Evolutionary conservation across 2,329 filamentous ascomycete genomes (phyloP).

Genomic region (Fusarium sp.): DNA sequence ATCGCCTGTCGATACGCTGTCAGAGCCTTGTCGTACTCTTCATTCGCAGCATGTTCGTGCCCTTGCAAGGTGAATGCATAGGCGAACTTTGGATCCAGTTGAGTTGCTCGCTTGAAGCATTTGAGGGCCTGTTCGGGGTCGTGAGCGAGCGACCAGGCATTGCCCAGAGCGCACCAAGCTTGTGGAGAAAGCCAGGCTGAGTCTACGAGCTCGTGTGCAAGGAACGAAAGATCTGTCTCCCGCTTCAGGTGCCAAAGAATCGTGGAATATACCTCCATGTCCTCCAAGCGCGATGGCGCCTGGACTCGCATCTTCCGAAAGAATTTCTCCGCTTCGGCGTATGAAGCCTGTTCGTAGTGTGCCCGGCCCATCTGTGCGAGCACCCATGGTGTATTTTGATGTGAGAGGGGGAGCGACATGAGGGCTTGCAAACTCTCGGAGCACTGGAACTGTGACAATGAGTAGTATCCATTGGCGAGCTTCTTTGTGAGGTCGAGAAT

Average conservation of each 20-base stretch:
- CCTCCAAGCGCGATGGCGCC: constrained; percentile 86
- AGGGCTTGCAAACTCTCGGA: constrained; percentile 83
- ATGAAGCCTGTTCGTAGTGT: constrained; percentile 91
- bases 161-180: constrained; percentile 96
- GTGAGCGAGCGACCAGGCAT: constrained; percentile 91
- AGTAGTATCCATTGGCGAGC: constrained; percentile 84
- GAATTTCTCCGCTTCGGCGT: constrained; percentile 87
- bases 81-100: constrained; percentile 90
- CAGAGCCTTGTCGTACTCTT: constrained; percentile 96
- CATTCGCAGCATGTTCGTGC: constrained; percentile 95
- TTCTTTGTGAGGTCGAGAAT: constrained; percentile 87
- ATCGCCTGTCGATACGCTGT: constrained; percentile 90
- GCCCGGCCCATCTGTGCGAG: constrained; percentile 91
- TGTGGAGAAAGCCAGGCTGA: constrained; percentile 90
- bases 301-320: constrained; percentile 86
- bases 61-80: constrained; percentile 97
- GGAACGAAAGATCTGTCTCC: constrained; percentile 90
- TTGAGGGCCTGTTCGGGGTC: constrained; percentile 96
- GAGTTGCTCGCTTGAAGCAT: constrained; percentile 95
- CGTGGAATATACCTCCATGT: constrained; percentile 99
- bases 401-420: constrained; percentile 77
- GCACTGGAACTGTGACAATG: constrained; percentile 84
- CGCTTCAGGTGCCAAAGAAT: constrained; percentile 98
- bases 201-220: constrained; percentile 92
- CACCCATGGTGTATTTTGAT: constrained; percentile 95